Conservation (phyloP, 148 eudicot genomes). For the Rhododendron williamsianum region DNA sequence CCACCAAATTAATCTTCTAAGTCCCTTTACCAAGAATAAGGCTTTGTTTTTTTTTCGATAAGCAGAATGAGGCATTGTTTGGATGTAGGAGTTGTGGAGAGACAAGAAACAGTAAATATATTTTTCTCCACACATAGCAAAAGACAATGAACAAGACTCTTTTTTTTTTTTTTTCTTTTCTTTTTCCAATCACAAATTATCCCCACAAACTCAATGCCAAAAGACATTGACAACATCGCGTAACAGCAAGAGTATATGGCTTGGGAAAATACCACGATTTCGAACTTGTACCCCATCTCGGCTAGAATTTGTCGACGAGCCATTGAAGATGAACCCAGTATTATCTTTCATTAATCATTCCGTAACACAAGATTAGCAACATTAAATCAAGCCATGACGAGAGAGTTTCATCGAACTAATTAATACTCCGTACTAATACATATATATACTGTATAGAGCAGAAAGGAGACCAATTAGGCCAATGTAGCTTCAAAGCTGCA, state of each 20-base stretch:
- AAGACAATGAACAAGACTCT: not conserved
- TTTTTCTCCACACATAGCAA: not conserved
- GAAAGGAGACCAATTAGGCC: not conserved
- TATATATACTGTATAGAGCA: not conserved
- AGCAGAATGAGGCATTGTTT: not conserved
- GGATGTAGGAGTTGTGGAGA: not conserved
- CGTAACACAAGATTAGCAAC: not conserved
- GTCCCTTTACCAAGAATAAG: not conserved
- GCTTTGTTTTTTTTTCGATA: not conserved
- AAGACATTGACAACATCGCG: not conserved
- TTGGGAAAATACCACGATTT: constrained; percentile 32
- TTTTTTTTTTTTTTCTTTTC: too few species aligned
- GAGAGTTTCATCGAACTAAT: not conserved
- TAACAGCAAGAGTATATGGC: not conserved
- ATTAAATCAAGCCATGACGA: constrained; percentile 1
- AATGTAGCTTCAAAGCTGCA: not conserved
- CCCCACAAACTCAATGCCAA: not conserved
- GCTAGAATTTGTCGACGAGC: constrained; percentile 42
- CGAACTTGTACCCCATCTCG: constrained; percentile 49
- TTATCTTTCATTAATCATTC: constrained; percentile 24
- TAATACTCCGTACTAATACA: not conserved
- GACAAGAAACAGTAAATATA: not conserved
- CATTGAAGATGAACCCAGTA: constrained; percentile 50
- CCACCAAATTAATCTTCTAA: not conserved
- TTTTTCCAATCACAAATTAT: not conserved